Conservation (phyloP, 148 eudicot species). For the Nepenthes gracilis region DNA sequence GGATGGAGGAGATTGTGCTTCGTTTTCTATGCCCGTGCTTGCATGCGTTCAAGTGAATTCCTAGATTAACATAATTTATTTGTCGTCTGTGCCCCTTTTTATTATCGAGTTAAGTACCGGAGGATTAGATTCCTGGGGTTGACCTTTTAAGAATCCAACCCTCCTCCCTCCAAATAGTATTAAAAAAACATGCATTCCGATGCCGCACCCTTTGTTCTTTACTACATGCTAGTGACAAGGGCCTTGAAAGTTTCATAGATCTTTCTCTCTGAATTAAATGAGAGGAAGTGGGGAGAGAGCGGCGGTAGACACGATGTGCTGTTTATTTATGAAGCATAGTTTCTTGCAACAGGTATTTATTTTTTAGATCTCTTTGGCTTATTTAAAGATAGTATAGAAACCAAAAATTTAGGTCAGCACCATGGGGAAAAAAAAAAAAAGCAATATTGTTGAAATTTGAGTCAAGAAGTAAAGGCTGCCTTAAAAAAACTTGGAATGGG, state of each 20-base stretch:
- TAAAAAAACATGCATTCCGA: background rate
- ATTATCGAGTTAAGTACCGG: constrained; percentile 6
- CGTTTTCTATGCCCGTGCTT: constrained; percentile 17
- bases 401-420: too few relatives aligned
- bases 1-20: constrained; percentile 9
- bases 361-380: too few relatives aligned
- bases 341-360: background rate
- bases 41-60: constrained; percentile 51
- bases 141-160: background rate
- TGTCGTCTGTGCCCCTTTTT: constrained; percentile 1
- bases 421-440: too few relatives aligned
- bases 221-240: constrained; percentile 5
- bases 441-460: too few relatives aligned
- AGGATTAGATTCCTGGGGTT: constrained; percentile 23
- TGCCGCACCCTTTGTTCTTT: constrained; percentile 1
- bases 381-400: too few relatives aligned
- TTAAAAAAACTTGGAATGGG: too few relatives aligned
- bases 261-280: constrained; percentile 8
- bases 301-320: background rate
- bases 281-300: constrained; percentile 1
- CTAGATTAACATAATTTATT: constrained; percentile 11
- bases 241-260: constrained; percentile 10
- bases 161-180: too few relatives aligned
- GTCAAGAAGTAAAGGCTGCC: too few relatives aligned
- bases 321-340: constrained; percentile 5